These are phyloP conservation scores for Penicillium lagena DNA, from an alignment of 495 filamentous ascomycete species.

Conservation along the genomic window DNA sequence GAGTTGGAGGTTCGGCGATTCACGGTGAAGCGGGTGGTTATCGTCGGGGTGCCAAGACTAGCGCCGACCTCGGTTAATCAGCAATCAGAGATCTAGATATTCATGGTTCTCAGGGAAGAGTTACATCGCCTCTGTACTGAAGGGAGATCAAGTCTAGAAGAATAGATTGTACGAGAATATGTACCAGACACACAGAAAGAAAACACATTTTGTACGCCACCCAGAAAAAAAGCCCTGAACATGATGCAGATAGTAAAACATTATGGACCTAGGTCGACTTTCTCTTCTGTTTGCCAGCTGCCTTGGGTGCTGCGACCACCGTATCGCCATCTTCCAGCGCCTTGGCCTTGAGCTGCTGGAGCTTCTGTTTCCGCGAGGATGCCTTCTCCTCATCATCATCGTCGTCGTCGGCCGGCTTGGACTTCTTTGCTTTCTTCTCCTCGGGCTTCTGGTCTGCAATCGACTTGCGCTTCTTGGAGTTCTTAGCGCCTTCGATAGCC, in stretches of 20 bases:
- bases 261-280: slow-evolving; percentile 25
- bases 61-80: slow-evolving; percentile 38
- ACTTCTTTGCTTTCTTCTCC: slow-evolving; percentile 49
- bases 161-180: no score
- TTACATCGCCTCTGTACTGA: no score
- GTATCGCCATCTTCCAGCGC: slow-evolving; percentile 35
- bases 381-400: slow-evolving; percentile 43
- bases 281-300: slow-evolving; percentile 35
- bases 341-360: slow-evolving; percentile 47
- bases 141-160: no score
- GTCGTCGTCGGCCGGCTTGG: slow-evolving; percentile 37
- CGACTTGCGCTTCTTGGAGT: slow-evolving; percentile 62
- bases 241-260: slow-evolving; percentile 17
- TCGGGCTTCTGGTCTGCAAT: slow-evolving; percentile 49
- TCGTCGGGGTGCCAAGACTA: slow-evolving; percentile 23
- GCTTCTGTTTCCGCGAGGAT: slow-evolving; percentile 52
- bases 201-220: slow-evolving; percentile 36
- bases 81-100: no score
- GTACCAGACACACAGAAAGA: slow-evolving; percentile 13
- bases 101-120: no score
- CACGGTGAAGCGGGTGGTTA: slow-evolving; percentile 21
- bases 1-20: slow-evolving; percentile 20
- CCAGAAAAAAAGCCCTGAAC: slow-evolving; percentile 2
- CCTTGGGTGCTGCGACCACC: slow-evolving; percentile 19
- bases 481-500: slow-evolving; percentile 47